Evolutionary conservation across 495 filamentous ascomycete species (phyloP), one percentile per base, ranked within the genome.

Genomic region (Aspergillus cavernicola): DNA sequence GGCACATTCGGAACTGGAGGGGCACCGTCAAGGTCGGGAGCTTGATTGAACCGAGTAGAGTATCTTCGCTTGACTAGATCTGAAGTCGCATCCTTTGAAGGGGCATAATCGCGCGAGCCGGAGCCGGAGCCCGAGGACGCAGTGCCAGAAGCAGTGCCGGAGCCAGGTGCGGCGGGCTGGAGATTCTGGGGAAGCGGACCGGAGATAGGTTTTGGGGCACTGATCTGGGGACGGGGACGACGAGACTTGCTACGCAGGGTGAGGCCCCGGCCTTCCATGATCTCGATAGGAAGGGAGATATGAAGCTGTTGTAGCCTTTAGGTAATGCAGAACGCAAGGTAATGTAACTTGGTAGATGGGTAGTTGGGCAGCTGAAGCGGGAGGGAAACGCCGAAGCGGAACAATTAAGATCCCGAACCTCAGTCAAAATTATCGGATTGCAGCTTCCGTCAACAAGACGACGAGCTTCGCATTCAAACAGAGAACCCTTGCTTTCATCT

Each of bases 41-140:
- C 70, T 44, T 86, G 81, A 57, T 88, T 88, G 66, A 96, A 96
- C 44, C 92, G 82, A 24, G 90, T 90, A 15, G 93, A 97, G 68
- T 97, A 97, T 50, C 93, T 78, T 52, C 89, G 78, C 71, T 97
- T 97, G 43, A 99, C 95, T 42, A 97, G 75, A 68, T 99, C 95
- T 18, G 90, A 85, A 3, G 92, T 96, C 73, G 88, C 54, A 63
- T 67, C 70, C 38, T 64, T 70, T 49, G 61, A 61, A 31, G 64
- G 65, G 43, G 61, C 62, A 44, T 63, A 60, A 41, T 70, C 69
- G 22, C 63, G 70, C 11, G 61, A 64, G 16, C 48, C 47, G 53
- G 71, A 60, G 63, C 60, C 53, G 18, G 56, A 60, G 63, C 60
- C 53, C 19, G 56, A 24, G 16, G 57, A 52, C 12, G 55, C 46